Evolutionary conservation across 768 basidiomycete genomes (phyloP), one percentile per base, ranked within the genome.

Genomic region (Rubroboletus pulcherrimus): DNA sequence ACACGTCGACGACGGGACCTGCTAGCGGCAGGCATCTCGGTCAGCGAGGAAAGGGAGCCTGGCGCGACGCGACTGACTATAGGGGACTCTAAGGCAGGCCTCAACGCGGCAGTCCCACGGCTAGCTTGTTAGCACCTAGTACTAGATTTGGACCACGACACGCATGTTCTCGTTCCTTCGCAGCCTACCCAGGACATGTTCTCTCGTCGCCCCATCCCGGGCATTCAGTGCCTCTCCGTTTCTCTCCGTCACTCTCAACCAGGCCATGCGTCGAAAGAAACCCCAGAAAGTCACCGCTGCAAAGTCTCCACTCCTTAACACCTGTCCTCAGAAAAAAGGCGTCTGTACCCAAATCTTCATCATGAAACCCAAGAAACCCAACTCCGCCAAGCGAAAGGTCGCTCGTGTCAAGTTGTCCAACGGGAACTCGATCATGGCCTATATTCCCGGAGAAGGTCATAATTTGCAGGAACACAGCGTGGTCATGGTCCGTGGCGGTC

Each of bases 391-490:
- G 68, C 91, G 97, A 57, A 98, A 98, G 76, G 92, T 98, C 54
- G 94, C 94, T 42, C 82, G 91, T 64, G 87, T 99, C 62, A 96
- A 96, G 76, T 78, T 99, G 53, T 82, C 87, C 21, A 93, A 87
- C 12, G 97, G 97, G 48, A 87, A 89, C 71, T 86, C 85, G 41
- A 80, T 94, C 59, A 89, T 89, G 78, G 94, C 93, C 15, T 98
- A 98, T 71, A 93, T 98, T 55, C 91, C 89, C 43, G 97, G 97
- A 63, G 97, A 98, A 68, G 97, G 97, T 0, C 96, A 98, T 71
- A 98, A 97, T 68, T 72, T 98, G 65, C 97, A 98, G 75, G 97
- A 98, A 70, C 97, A 99, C 66, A 89, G 88, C 72, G 96, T 98
- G 5, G 94, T 98, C 2, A 72, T 98, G 42, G 83, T 98, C n/a